Conservation (phyloP, 768 basidiomycete genomes). For the Polyporus arcularius region DNA sequence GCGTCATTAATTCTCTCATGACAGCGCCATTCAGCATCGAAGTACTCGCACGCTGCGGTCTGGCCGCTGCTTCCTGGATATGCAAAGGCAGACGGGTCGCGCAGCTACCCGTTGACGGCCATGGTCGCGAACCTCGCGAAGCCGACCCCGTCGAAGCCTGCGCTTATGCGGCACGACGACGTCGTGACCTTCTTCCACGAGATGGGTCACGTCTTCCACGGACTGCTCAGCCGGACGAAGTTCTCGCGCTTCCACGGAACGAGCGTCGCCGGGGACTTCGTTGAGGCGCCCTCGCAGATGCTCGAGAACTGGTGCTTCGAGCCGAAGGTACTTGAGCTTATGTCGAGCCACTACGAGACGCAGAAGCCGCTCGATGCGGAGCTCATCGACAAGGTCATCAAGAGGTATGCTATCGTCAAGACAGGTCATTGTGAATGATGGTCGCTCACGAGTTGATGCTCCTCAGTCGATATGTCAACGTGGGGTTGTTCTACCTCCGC, state of each 20-base stretch:
- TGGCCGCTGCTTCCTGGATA: conserved; percentile 77
- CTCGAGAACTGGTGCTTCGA: conserved; percentile 95
- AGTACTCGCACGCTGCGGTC: conserved; percentile 87
- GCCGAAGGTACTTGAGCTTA: conserved; percentile 67
- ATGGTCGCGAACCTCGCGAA: conserved; percentile 95
- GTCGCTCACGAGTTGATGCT: background rate
- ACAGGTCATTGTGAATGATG: no score
- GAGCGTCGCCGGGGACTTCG: conserved; percentile 60
- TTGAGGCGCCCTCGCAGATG: conserved; percentile 92
- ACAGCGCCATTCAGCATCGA: conserved; percentile 47
- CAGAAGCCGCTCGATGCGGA: conserved; percentile 70
- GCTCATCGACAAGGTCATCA: conserved; percentile 77
- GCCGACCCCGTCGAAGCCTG: conserved; percentile 76
- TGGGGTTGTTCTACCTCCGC: conserved; percentile 78
- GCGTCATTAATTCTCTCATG: background rate
- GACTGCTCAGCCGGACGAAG: conserved; percentile 65
- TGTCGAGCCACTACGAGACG: conserved; percentile 80
- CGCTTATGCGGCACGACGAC: conserved; percentile 84
- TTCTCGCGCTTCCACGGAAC: conserved; percentile 85
- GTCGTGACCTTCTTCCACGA: conserved; percentile 93
- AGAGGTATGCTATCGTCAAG: conserved; percentile 49
- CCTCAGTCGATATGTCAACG: conserved; percentile 64
- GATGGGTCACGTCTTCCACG: conserved; percentile 61
- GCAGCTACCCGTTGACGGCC: conserved; percentile 72
- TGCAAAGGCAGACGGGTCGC: conserved; percentile 51